Evolutionary conservation across 768 basidiomycete genomes (phyloP), one percentile per base, ranked within the genome.

Genomic region (Lyophyllum semitale): DNA sequence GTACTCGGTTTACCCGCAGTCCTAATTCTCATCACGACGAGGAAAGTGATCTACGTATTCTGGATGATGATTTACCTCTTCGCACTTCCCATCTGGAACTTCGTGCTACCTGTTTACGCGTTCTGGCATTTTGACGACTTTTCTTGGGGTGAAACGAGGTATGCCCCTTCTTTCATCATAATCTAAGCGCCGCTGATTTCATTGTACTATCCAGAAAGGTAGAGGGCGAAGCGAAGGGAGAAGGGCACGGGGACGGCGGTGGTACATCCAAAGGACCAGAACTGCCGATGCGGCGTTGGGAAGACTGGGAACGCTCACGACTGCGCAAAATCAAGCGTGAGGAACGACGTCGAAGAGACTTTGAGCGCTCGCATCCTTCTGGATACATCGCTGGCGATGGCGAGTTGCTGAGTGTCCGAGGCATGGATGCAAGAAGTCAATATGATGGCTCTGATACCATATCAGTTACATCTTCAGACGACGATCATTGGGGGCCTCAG

Each of bases 91-190:
- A 80, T 99, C 27, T 99, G 97, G 97, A 98, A 98, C 70, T 90
- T 96, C 60, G 75, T 96, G 41, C 79, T 98, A 3, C 95, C 96
- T 11, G 77, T 97, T 8, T 99, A 99, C 72, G 90, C 95, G 13
- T 98, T 98, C 71, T 97, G 95, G 94, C 95, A 98, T 72, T 98
- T 99, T 70, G 96, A 98, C 60, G 97, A 99, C 73, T 98, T 99
- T 73, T 95, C 93, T 26, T 99, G 97, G 97, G 97, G 97, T 64
- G 94, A 98, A 73, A 99, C 97, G 18, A 87, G 95, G 93, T 93
- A 65, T 51, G 85, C 73, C 32, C 5, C 55, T 7, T 29, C 38
- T 20, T 4, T 22, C 20, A 41, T 46, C 15, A 43, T 18, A 25
- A 41, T 27, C 25, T 27, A 13, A 27, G 26, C 26, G 29, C 17